Percentiles rank a stretch among this genome's conserved stretches.
Conservation (phyloP, 768 basidiomycete genomes). For the Rubroboletus pulcherrimus region DNA sequence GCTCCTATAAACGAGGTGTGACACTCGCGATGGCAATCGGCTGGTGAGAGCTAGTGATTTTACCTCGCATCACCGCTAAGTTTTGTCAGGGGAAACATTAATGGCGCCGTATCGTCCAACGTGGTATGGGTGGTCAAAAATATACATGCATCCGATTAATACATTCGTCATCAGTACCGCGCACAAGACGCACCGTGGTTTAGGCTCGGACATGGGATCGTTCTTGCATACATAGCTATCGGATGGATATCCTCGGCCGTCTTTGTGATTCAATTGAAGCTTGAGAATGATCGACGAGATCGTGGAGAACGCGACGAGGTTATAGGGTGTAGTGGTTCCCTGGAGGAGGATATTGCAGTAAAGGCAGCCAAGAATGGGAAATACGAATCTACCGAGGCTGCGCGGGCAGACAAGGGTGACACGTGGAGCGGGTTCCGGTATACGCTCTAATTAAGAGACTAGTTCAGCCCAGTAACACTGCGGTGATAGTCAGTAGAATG, state of each 20-base stretch:
- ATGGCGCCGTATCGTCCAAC: slow-evolving; percentile 65
- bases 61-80: slow-evolving; percentile 16
- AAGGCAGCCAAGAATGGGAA: slow-evolving; percentile 45
- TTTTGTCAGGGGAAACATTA: slow-evolving; percentile 50
- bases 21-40: slow-evolving; percentile 71
- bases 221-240: slow-evolving; percentile 65
- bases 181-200: slow-evolving; percentile 64
- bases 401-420: slow-evolving; percentile 59
- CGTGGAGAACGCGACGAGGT: slow-evolving; percentile 68
- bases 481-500: neutral
- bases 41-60: slow-evolving; percentile 25
- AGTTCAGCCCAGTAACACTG: neutral
- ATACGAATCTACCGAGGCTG: slow-evolving; percentile 53
- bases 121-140: slow-evolving; percentile 42
- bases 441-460: slow-evolving; percentile 34
- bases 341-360: slow-evolving; percentile 31
- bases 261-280: slow-evolving; percentile 45
- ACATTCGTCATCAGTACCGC: slow-evolving; percentile 48
- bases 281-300: slow-evolving; percentile 61
- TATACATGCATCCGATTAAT: neutral
- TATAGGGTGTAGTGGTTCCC: slow-evolving; percentile 46
- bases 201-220: slow-evolving; percentile 62
- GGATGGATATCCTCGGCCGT: slow-evolving; percentile 53
- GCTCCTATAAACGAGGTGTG: slow-evolving; percentile 69
- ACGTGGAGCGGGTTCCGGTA: slow-evolving; percentile 78